Conservation (phyloP, 176 grass and related monocot genomes). For the Avena sativa region DNA sequence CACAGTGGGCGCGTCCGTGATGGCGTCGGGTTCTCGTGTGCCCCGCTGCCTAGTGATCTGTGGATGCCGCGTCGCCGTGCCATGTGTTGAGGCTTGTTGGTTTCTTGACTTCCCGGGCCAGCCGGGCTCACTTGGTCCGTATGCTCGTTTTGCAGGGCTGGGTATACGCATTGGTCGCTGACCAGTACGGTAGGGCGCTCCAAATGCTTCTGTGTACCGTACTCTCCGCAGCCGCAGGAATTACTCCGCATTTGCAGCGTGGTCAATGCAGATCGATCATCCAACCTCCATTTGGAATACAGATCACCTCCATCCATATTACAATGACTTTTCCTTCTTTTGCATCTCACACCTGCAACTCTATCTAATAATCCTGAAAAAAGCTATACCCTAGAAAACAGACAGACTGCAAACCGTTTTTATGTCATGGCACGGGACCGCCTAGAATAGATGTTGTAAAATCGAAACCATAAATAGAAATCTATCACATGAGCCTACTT, state of each 20-base stretch:
- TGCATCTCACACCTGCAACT: not conserved
- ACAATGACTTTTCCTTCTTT: not conserved
- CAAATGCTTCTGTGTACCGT: not conserved
- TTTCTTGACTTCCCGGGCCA: not conserved
- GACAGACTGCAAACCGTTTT: too few relatives aligned
- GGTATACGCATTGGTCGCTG: too few relatives aligned
- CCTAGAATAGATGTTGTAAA: too few relatives aligned
- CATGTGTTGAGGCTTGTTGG: not conserved
- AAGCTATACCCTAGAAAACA: too few relatives aligned
- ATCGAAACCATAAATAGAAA: too few relatives aligned
- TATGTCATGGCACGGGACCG: too few relatives aligned
- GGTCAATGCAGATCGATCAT: not conserved
- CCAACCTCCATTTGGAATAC: not conserved
- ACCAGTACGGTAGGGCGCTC: too few relatives aligned
- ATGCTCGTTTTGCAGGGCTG: too few relatives aligned
- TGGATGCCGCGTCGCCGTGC: not conserved
- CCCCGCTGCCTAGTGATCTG: conserved; percentile 24
- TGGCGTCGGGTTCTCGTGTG: conserved; percentile 4
- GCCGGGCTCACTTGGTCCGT: too few relatives aligned
- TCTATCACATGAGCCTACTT: too few relatives aligned
- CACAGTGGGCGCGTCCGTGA: conserved; percentile 47
- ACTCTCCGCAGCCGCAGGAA: not conserved
- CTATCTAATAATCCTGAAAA: too few relatives aligned
- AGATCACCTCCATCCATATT: not conserved
- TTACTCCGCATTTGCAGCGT: conserved; percentile 12